Evolutionary conservation across 2,329 filamentous ascomycete genomes (phyloP).

Genomic region (Decorospora gaudefroyi): DNA sequence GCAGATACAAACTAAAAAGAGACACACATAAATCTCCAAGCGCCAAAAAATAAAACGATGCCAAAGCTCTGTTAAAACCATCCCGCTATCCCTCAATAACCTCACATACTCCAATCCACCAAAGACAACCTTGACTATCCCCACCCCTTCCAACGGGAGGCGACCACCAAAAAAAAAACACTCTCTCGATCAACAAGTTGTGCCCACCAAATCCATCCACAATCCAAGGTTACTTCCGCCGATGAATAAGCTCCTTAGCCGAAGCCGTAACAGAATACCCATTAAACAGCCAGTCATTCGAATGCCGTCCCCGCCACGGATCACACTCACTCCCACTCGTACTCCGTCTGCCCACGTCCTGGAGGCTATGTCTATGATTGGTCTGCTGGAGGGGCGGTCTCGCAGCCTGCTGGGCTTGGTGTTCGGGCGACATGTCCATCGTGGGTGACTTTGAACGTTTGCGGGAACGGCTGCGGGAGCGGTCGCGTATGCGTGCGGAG

Average conservation of each 20-base stretch:
- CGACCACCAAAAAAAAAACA: slow-evolving; percentile 35
- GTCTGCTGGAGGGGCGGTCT: too few species aligned
- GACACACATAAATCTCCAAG: too few species aligned
- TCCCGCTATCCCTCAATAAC: too few species aligned
- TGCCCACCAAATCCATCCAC: slow-evolving; percentile 25
- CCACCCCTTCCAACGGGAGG: too few species aligned
- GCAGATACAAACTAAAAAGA: neutral
- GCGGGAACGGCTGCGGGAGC: slow-evolving; percentile 43
- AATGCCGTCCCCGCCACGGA: slow-evolving; percentile 46
- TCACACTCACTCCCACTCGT: slow-evolving; percentile 43
- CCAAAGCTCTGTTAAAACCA: too few species aligned
- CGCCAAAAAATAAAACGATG: neutral
- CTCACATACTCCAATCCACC: too few species aligned
- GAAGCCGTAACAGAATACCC: slow-evolving; percentile 46
- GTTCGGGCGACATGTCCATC: slow-evolving; percentile 36
- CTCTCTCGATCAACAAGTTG: slow-evolving; percentile 21
- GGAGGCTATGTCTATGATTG: too few species aligned
- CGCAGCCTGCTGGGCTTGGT: too few species aligned
- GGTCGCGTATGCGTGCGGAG: slow-evolving; percentile 39
- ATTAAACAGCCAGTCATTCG: slow-evolving; percentile 48
- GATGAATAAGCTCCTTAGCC: slow-evolving; percentile 37
- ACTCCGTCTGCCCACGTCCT: slow-evolving; percentile 31
- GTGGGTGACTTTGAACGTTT: slow-evolving; percentile 39
- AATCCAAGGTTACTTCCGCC: slow-evolving; percentile 23
- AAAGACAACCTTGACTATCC: too few species aligned